Evolutionary conservation across 805 yeast species (phyloP).

Genomic region (Ogataea kodamae): DNA sequence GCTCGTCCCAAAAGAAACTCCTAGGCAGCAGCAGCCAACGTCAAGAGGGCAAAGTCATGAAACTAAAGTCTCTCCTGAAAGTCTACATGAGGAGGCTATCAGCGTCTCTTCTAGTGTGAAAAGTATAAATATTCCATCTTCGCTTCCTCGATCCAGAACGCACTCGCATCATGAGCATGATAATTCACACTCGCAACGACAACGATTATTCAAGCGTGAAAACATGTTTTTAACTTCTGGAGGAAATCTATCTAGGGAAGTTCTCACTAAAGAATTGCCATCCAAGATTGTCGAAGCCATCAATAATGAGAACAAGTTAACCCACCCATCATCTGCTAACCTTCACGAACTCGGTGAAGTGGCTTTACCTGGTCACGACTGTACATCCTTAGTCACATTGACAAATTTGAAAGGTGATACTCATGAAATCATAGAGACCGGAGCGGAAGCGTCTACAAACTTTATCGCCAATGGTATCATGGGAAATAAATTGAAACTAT

Average conservation of each 20-base stretch:
- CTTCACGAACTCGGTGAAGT: conserved; percentile 3
- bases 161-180: conserved; percentile 4
- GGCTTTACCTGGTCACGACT: background rate
- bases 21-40: background rate
- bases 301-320: conserved; percentile 27
- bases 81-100: conserved; percentile 1
- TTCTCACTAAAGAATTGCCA: conserved; percentile 29
- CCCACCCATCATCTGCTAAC: conserved; percentile 18
- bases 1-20: conserved; percentile 2
- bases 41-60: background rate
- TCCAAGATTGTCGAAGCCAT: conserved; percentile 29
- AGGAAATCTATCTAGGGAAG: conserved; percentile 17
- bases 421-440: conserved; percentile 6
- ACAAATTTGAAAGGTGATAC: conserved; percentile 1
- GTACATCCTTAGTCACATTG: conserved; percentile 2
- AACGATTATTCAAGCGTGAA: conserved; percentile 7
- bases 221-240: conserved; percentile 14
- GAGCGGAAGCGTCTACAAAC: conserved; percentile 12
- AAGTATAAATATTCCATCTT: conserved; percentile 32
- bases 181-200: conserved; percentile 9
- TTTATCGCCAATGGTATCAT: conserved; percentile 29
- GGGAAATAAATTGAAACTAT: conserved; percentile 25
- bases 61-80: background rate
- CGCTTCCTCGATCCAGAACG: conserved; percentile 8
- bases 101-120: conserved; percentile 26